Evolutionary conservation across 2,329 filamentous ascomycete species (phyloP).

Genomic region (Cucurbitaria berberidis): DNA sequence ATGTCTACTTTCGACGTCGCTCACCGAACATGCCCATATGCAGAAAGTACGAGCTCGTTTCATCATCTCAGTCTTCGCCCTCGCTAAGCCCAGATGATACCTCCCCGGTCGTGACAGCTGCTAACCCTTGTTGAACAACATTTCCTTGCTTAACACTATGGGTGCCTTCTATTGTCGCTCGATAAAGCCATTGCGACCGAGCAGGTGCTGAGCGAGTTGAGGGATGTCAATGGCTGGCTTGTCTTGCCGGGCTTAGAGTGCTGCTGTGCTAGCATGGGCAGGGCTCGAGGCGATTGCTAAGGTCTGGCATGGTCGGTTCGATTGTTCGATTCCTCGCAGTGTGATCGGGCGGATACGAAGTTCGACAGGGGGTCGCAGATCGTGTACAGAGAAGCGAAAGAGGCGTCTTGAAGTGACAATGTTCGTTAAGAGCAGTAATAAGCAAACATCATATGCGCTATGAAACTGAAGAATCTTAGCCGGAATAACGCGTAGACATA

Average conservation of each 20-base stretch:
- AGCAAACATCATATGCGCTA: constrained; percentile 8
- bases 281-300: constrained; percentile 57
- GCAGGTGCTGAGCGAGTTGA: constrained; percentile 55
- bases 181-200: constrained; percentile 57
- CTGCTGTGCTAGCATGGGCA: constrained; percentile 54
- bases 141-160: constrained; percentile 53
- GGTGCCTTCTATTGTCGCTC: constrained; percentile 56
- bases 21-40: constrained; percentile 59
- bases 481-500: constrained; percentile 17
- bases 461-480: not conserved
- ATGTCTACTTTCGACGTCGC: constrained; percentile 9
- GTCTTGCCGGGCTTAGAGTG: constrained; percentile 54
- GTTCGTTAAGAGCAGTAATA: not conserved
- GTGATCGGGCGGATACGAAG: not conserved
- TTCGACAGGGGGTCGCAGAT: constrained; percentile 8
- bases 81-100: constrained; percentile 59
- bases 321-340: constrained; percentile 6
- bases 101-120: constrained; percentile 59
- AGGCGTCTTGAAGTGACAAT: not conserved
- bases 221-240: constrained; percentile 53
- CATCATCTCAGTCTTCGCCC: constrained; percentile 61
- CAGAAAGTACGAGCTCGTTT: constrained; percentile 60
- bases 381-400: constrained; percentile 3
- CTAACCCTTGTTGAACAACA: constrained; percentile 58
- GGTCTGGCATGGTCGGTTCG: constrained; percentile 54